Base-by-base conservation (phyloP, 2,329 filamentous ascomycete genomes). In the Biscogniauxia marginata region DNA sequence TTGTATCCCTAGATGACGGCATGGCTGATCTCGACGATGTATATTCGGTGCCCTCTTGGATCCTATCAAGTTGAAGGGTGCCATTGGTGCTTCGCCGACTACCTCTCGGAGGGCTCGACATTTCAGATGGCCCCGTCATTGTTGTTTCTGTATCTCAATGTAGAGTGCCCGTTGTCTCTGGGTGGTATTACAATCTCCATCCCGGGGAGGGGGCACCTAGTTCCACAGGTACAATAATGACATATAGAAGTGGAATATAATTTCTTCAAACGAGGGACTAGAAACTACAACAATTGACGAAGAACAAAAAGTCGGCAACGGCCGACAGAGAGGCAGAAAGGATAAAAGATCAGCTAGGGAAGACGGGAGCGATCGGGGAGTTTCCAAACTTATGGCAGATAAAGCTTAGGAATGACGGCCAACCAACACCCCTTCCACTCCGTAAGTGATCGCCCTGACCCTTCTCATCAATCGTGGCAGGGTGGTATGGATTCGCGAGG, bases 61-160 rank as follows among this genome's bases (percentile, higher is more conserved):
- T 68, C 46, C 62, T 66, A 46, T 62, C 54, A 23, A 53, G 25
- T 43, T 57, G 50, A 22, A 52, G 55, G 30, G 60, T 56, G 51
- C 49, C 55, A 25, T 54, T 49, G 52, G 62, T 53, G 55, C 54
- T 52, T 5, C 49, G 49, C 46, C 59, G 49, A 53, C 60, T 70
- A 64, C 67, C 64, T 62, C 52, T 67, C 68, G 65, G 70, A 60
- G 54, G 60, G 57, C 54, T 69, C 61, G 55, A 67, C 62, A 59
- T 60, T 63, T 18, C 57, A 56, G 47, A 56, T 53, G 50, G 54
- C 59, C 56, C 66, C 63, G 51, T 64, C 56, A 55, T 63, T 56
- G 56, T 65, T 61, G 49, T 64, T 62, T 54, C 63, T 61, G 57
- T 69, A 62, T 63, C 63, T 62, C 56, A 63, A 62, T 46, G 63